Evolutionary conservation across 1,284 basidiomycete species (phyloP).

Genomic region (Ustilago hordei): DNA sequence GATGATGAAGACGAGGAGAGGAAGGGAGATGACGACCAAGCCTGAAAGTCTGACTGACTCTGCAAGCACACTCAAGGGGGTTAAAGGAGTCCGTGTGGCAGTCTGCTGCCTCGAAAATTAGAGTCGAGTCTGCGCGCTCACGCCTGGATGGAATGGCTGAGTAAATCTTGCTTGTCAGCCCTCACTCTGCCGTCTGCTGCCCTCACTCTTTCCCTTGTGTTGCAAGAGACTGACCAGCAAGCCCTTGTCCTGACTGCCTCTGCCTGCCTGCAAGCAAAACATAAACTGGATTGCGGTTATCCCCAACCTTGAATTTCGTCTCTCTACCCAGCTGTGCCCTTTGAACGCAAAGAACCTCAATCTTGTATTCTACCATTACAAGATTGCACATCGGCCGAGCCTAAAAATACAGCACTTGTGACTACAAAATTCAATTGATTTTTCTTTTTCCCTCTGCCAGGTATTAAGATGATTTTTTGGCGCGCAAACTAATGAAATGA

Average conservation of each 20-base stretch:
- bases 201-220: background rate
- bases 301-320: conserved; percentile 6
- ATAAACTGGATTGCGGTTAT: conserved; percentile 31
- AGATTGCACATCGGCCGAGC: too few relatives aligned
- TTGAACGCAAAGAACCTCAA: background rate
- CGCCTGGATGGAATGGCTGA: background rate
- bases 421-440: too few relatives aligned
- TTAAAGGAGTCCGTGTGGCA: conserved; percentile 12
- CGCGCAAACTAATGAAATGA: background rate
- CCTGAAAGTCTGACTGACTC: conserved; percentile 39
- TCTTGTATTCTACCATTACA: too few relatives aligned
- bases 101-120: background rate
- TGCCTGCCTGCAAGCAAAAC: conserved; percentile 11
- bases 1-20: conserved; percentile 51
- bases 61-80: background rate
- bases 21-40: conserved; percentile 40
- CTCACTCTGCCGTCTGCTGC: conserved; percentile 5
- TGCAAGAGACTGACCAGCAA: background rate
- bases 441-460: too few relatives aligned
- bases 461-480: background rate
- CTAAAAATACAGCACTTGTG: too few relatives aligned
- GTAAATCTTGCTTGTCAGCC: background rate
- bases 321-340: background rate
- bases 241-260: background rate
- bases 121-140: conserved; percentile 1